Percentiles rank a stretch among this genome's conserved stretches.
phyloP scores from a whole-genome alignment of 495 filamentous ascomycete species.

The Xylaria telfairii region DNA sequence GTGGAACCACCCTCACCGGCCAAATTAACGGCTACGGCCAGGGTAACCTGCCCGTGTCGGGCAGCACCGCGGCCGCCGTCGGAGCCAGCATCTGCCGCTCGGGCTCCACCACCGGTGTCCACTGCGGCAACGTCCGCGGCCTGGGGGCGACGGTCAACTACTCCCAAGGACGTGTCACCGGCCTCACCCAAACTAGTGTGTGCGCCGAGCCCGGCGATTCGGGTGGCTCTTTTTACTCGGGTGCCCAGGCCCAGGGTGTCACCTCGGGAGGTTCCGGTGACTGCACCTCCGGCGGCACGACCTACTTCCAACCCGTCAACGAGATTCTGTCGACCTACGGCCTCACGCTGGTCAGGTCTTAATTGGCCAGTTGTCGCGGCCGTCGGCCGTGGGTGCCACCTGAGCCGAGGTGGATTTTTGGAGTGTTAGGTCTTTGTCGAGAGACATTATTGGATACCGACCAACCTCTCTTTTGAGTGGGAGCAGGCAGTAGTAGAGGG shows the following conservation, averaged over 20 bases:
- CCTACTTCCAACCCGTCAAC: slow-evolving; percentile 41
- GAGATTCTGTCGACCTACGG: slow-evolving; percentile 40
- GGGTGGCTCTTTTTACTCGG: slow-evolving; percentile 35
- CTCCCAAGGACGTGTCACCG: slow-evolving; percentile 36
- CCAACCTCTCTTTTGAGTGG: not conserved
- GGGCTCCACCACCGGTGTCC: slow-evolving; percentile 36
- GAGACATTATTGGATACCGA: slow-evolving; percentile 7
- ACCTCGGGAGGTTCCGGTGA: slow-evolving; percentile 39
- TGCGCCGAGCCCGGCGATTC: slow-evolving; percentile 39
- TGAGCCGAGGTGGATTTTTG: slow-evolving; percentile 30
- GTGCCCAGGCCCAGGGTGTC: slow-evolving; percentile 37
- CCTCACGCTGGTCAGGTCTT: slow-evolving; percentile 33
- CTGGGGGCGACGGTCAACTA: slow-evolving; percentile 36
- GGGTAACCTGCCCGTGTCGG: slow-evolving; percentile 32
- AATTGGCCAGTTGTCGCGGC: slow-evolving; percentile 19
- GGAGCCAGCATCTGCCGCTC: slow-evolving; percentile 37
- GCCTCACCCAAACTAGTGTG: slow-evolving; percentile 35
- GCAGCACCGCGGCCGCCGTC: slow-evolving; percentile 33
- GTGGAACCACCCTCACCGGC: slow-evolving; percentile 33
- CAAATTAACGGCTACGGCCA: slow-evolving; percentile 34
- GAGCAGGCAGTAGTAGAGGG: not conserved
- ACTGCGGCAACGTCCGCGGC: slow-evolving; percentile 34
- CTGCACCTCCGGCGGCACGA: slow-evolving; percentile 33
- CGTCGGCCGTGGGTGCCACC: slow-evolving; percentile 18
- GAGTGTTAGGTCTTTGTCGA: slow-evolving; percentile 26